phyloP scores from a whole-genome alignment of 352 stramenopile species.

The Globisporangium viniferum region DNA sequence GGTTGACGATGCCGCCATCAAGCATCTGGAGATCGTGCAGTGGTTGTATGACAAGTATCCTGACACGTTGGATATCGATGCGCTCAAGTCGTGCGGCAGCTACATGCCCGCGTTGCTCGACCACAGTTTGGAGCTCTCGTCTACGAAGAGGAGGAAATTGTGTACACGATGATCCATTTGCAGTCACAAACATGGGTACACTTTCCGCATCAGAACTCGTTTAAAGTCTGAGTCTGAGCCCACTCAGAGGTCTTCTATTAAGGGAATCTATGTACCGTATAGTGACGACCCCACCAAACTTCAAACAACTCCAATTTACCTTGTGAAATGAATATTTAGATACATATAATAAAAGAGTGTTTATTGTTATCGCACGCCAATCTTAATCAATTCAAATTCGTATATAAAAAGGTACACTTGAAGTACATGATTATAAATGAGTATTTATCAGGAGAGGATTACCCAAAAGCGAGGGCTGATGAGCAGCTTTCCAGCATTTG shows the following conservation, averaged over 20 bases:
- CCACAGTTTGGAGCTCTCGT: background rate
- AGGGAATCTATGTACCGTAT: background rate
- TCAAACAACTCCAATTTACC: background rate
- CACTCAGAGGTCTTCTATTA: background rate
- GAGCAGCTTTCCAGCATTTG: background rate
- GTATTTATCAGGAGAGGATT: background rate
- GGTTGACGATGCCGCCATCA: background rate
- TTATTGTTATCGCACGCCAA: too few relatives aligned
- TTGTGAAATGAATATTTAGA: background rate
- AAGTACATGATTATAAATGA: background rate
- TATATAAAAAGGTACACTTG: background rate
- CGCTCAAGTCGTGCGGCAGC: background rate
- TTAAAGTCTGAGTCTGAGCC: background rate
- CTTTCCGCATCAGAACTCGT: background rate
- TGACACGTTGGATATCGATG: background rate
- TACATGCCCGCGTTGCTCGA: background rate
- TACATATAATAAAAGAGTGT: background rate
- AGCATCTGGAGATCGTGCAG: background rate
- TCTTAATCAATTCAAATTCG: too few relatives aligned
- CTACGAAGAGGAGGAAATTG: background rate
- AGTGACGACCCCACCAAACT: background rate
- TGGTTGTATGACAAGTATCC: background rate
- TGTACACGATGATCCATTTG: background rate
- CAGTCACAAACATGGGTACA: background rate
- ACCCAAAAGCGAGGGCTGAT: slow-evolving; percentile 3